phyloP scores from a whole-genome alignment of 352 stramenopile genomes.

The Phytopythium boreale region DNA sequence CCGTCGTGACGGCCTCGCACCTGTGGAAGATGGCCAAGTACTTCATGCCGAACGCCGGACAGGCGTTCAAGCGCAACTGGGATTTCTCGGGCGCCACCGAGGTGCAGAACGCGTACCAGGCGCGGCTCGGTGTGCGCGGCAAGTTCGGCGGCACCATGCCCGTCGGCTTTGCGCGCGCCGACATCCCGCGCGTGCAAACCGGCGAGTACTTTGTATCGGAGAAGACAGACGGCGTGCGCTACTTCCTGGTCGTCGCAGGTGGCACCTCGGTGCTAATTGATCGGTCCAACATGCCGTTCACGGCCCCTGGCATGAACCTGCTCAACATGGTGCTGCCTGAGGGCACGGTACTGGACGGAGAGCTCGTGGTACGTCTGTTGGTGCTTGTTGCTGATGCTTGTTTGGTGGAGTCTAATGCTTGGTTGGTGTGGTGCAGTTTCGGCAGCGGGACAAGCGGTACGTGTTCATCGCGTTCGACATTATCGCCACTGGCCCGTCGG shows the following conservation, averaged over 20 bases:
- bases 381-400: neutral
- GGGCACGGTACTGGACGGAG: conserved; percentile 88
- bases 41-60: conserved; percentile 77
- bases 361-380: conserved; percentile 69
- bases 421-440: conserved; percentile 39
- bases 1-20: conserved; percentile 56
- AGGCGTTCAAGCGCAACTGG: conserved; percentile 79
- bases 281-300: conserved; percentile 76
- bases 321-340: conserved; percentile 77
- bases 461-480: conserved; percentile 92
- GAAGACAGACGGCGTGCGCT: conserved; percentile 91
- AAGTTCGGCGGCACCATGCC: conserved; percentile 91
- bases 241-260: conserved; percentile 85
- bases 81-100: conserved; percentile 67
- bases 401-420: conserved; percentile 2
- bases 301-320: conserved; percentile 71
- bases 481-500: conserved; percentile 69
- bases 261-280: conserved; percentile 70
- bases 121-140: conserved; percentile 56
- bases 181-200: conserved; percentile 83
- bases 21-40: conserved; percentile 84
- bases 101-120: conserved; percentile 79
- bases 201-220: conserved; percentile 88
- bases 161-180: conserved; percentile 88
- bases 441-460: conserved; percentile 78